phyloP scores from a whole-genome alignment of 345 rosid species.

The Euphorbia peplus region DNA sequence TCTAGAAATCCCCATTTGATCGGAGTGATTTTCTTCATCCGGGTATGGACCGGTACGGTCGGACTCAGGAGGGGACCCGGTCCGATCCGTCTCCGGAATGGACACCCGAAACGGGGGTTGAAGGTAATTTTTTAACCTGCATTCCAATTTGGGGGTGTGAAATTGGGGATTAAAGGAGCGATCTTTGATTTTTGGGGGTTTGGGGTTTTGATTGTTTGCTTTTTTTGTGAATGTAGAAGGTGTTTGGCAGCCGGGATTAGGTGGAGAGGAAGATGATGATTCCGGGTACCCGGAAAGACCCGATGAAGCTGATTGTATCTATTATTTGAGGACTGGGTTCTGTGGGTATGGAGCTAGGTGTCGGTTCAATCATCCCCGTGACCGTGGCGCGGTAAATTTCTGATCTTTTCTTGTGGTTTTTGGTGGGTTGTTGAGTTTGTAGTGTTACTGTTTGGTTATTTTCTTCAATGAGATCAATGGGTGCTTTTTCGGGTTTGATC shows the following conservation, averaged over 20 bases:
- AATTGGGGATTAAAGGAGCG: background rate
- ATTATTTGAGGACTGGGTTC: slow-evolving; percentile 71
- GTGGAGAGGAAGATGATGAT: slow-evolving; percentile 42
- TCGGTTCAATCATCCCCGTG: slow-evolving; percentile 94
- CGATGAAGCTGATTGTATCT: slow-evolving; percentile 68
- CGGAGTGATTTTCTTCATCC: slow-evolving; percentile 26
- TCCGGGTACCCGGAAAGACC: slow-evolving; percentile 78
- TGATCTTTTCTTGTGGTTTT: background rate
- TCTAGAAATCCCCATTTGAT: slow-evolving; percentile 33
- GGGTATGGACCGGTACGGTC: slow-evolving; percentile 68
- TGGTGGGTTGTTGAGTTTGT: background rate
- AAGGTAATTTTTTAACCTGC: slow-evolving; percentile 50
- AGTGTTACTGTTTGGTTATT: background rate
- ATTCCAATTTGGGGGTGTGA: slow-evolving; percentile 1
- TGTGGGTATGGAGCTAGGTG: slow-evolving; percentile 86
- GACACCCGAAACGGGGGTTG: slow-evolving; percentile 59
- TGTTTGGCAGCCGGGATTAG: slow-evolving; percentile 65
- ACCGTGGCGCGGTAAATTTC: slow-evolving; percentile 59
- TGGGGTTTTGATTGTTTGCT: slow-evolving; percentile 33
- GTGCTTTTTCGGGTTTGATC: slow-evolving; percentile 3
- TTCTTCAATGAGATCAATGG: slow-evolving; percentile 1
- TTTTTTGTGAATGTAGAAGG: slow-evolving; percentile 51
- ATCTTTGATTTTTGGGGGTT: slow-evolving; percentile 12
- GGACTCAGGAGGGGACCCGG: slow-evolving; percentile 49
- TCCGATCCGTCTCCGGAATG: slow-evolving; percentile 77